Conservation (phyloP, 1,139 yeast species). For the Yamadazyma epiphylla region DNA sequence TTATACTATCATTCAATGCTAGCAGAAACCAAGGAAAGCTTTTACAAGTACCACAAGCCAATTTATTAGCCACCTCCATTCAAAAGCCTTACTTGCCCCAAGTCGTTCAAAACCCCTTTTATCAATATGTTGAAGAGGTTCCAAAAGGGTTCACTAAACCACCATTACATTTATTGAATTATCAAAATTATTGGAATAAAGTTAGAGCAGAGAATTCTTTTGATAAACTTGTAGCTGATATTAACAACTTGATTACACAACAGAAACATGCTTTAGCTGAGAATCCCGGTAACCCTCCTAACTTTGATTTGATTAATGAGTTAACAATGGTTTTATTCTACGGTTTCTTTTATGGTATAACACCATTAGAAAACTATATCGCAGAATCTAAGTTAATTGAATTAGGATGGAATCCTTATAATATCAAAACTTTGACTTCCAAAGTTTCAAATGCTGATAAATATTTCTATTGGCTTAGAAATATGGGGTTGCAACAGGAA, state of each 20-base stretch:
- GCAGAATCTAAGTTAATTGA: conserved; percentile 40
- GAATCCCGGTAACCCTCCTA: conserved; percentile 14
- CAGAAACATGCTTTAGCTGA: conserved; percentile 16
- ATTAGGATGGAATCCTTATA: conserved; percentile 45
- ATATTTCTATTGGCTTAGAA: conserved; percentile 37
- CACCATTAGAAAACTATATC: conserved; percentile 46
- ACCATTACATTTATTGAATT: conserved; percentile 34
- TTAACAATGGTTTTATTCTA: conserved; percentile 50
- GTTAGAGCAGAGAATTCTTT: conserved; percentile 40
- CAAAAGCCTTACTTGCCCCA: conserved; percentile 39
- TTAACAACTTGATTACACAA: conserved; percentile 18
- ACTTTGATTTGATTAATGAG: conserved; percentile 24
- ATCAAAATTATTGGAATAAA: conserved; percentile 47
- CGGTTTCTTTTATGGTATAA: conserved; percentile 56
- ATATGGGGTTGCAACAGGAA: conserved; percentile 16
- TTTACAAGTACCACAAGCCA: conserved; percentile 4
- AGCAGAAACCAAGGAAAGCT: conserved; percentile 26
- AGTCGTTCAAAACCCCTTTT: conserved; percentile 22
- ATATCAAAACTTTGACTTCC: conserved; percentile 7
- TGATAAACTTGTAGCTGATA: conserved; percentile 30
- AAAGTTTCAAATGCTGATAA: conserved; percentile 13
- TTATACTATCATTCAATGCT: conserved; percentile 49
- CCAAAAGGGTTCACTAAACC: conserved; percentile 18
- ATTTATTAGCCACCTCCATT: conserved; percentile 16
- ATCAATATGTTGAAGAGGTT: conserved; percentile 11